phyloP scores from a whole-genome alignment of 352 stramenopile genomes.

The Phytophthora pinifolia region DNA sequence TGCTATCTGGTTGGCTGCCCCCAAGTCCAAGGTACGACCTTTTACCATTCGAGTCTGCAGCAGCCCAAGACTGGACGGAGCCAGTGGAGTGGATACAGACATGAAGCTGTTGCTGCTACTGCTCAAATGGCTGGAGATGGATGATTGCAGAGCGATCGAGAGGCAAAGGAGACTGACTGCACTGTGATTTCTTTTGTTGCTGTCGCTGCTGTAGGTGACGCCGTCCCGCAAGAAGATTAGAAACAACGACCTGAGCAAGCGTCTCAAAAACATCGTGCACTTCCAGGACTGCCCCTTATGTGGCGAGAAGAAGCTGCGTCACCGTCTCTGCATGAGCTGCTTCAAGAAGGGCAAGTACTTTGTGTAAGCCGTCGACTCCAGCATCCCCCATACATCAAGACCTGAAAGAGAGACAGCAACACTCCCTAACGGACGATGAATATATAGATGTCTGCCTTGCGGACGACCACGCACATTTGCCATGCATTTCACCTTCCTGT shows the following conservation, averaged over 20 bases:
- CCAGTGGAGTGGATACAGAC: neutral
- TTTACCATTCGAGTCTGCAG: neutral
- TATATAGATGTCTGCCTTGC: conserved; percentile 35
- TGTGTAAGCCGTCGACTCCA: conserved; percentile 51
- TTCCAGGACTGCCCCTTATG: conserved; percentile 85
- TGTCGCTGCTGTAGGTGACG: conserved; percentile 76
- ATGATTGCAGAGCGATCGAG: neutral
- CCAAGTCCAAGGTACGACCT: conserved; percentile 83
- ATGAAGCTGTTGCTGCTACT: conserved; percentile 1
- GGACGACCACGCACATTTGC: conserved; percentile 5
- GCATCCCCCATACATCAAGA: conserved; percentile 6
- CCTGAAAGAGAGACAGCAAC: neutral
- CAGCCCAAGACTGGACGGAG: neutral
- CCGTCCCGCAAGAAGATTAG: conserved; percentile 85
- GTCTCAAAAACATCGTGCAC: conserved; percentile 90
- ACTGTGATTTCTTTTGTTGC: conserved; percentile 7
- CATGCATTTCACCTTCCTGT: conserved; percentile 8
- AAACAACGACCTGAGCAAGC: conserved; percentile 88
- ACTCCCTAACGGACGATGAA: conserved; percentile 19
- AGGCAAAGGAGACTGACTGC: neutral
- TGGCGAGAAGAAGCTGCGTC: conserved; percentile 86
- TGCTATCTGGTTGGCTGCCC: conserved; percentile 77
- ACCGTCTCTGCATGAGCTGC: conserved; percentile 90
- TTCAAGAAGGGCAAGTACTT: conserved; percentile 93
- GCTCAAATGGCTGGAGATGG: neutral